Evolutionary conservation across 2,329 filamentous ascomycete species (phyloP).

Genomic region (Teratosphaeria epicoccoides): DNA sequence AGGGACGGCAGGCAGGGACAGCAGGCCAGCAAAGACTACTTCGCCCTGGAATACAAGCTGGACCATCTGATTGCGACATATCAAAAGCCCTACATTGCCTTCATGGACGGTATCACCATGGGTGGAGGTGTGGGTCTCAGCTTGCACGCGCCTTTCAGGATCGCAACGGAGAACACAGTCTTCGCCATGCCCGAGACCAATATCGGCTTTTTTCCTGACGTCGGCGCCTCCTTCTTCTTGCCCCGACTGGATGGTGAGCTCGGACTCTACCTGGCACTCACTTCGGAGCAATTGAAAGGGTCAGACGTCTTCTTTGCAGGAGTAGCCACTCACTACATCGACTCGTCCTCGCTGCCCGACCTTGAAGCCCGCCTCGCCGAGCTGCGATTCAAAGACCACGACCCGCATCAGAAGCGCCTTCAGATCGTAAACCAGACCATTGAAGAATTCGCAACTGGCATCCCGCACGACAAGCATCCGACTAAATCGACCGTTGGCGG

Average conservation of each 20-base stretch:
- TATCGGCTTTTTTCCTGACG: slow-evolving; percentile 97
- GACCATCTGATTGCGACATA: slow-evolving; percentile 94
- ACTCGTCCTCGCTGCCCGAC: slow-evolving; percentile 73
- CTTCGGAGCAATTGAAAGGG: slow-evolving; percentile 71
- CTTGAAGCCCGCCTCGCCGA: slow-evolving; percentile 81
- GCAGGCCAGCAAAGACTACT: slow-evolving; percentile 70
- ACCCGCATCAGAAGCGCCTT: slow-evolving; percentile 51
- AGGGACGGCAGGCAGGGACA: slow-evolving; percentile 57
- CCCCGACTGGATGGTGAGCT: slow-evolving; percentile 76
- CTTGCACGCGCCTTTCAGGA: slow-evolving; percentile 88
- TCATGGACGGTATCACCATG: slow-evolving; percentile 99
- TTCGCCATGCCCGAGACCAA: slow-evolving; percentile 99
- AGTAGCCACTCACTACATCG: slow-evolving; percentile 89
- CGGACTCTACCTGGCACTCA: slow-evolving; percentile 88
- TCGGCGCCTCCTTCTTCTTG: slow-evolving; percentile 92
- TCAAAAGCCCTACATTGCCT: slow-evolving; percentile 80
- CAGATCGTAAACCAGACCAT: slow-evolving; percentile 74
- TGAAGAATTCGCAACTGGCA: slow-evolving; percentile 78
- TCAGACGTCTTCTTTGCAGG: slow-evolving; percentile 83
- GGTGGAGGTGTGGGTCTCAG: slow-evolving; percentile 91
- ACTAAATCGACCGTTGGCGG: slow-evolving; percentile 45
- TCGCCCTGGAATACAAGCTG: slow-evolving; percentile 88
- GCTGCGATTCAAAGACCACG: slow-evolving; percentile 74
- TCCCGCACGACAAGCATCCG: slow-evolving; percentile 57
- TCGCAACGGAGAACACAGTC: slow-evolving; percentile 87